Base-by-base conservation (phyloP, 208 protist species). In the Phytomonas francai region DNA sequence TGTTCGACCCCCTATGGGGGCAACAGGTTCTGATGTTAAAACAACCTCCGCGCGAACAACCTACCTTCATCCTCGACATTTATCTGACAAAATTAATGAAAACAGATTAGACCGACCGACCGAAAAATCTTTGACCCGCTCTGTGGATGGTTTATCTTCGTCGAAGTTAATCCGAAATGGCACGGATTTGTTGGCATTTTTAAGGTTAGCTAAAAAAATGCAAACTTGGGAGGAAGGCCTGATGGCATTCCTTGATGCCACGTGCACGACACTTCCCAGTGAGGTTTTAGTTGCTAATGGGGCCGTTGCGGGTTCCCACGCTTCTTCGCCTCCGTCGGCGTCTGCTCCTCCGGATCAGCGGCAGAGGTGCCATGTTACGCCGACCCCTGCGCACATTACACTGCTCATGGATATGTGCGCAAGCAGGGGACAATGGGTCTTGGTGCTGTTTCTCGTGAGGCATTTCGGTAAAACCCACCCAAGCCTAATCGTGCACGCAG, bases 161-260 rank as follows among this genome's bases (percentile, higher is more conserved):
- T 19, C 42, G n/a, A 30, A 49, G 25, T 62, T 29, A 19, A 72
- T 91, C 42, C 72, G 73, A 28, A 95, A 92, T 72, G 86, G 82
- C 70, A 64, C 75, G 31, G 87, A 95, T 67, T 77, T 95, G 19
- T 77, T 83, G 36, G 72, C 81, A n/a, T 84, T 83, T 70, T 73
- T 95, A 25, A 66, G 74, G 0, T 71, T 76, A 8, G 79, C 85
- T 1, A 70, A 70, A 62, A 77, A 76, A 7, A 90, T 88, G 67
- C 72, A 73, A 16, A 78, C 77, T 28, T 95, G 87, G 87, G 79
- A 91, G 66, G 87, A 89, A 29, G 87, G 78, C n/a, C 64, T 93
- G 42, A 39, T 28, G 22, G 77, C 70, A 25, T 95, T 95, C 73
- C 58, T 70, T 22, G 63, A 77, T 30, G 68, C 75, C 3, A 92